phyloP scores from a whole-genome alignment of 2,329 filamentous ascomycete genomes.

The Paraconiothyrium brasiliense region DNA sequence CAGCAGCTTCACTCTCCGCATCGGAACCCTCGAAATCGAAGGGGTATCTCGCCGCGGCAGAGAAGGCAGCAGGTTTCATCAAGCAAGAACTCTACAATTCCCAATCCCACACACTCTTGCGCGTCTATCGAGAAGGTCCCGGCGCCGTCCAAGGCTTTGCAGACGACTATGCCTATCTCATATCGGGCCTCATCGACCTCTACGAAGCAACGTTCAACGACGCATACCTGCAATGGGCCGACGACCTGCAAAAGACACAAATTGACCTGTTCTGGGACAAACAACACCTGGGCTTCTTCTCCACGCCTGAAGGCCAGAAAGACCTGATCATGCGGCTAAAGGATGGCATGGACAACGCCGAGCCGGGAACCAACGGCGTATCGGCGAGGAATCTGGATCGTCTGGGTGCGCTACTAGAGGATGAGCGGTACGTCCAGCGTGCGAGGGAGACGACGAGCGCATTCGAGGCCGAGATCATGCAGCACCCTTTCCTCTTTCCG shows the following conservation, averaged over 20 bases:
- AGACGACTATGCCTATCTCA: constrained; percentile 93
- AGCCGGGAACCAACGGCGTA: constrained; percentile 88
- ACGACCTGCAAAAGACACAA: constrained; percentile 81
- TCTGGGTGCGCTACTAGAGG: constrained; percentile 74
- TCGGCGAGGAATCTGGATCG: constrained; percentile 89
- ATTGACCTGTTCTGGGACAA: constrained; percentile 80
- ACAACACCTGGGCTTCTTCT: constrained; percentile 72
- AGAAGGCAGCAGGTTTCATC: constrained; percentile 76
- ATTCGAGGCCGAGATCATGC: constrained; percentile 90
- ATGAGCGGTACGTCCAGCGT: constrained; percentile 69
- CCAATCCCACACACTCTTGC: constrained; percentile 69
- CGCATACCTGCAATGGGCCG: constrained; percentile 79
- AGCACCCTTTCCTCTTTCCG: constrained; percentile 92
- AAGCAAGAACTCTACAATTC: constrained; percentile 76
- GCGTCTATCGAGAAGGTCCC: constrained; percentile 75
- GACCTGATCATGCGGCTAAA: constrained; percentile 87
- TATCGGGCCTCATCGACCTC: constrained; percentile 82
- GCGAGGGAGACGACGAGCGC: constrained; percentile 80
- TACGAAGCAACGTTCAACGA: constrained; percentile 85
- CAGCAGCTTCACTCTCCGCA: constrained; percentile 72
- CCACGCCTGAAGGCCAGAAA: constrained; percentile 68
- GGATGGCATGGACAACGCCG: constrained; percentile 91
- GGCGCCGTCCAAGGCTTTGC: constrained; percentile 79
- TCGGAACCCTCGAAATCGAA: constrained; percentile 67
- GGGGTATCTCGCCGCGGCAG: constrained; percentile 72